phyloP scores from a whole-genome alignment of 345 rosid genomes.

The Eucalyptus albens region DNA sequence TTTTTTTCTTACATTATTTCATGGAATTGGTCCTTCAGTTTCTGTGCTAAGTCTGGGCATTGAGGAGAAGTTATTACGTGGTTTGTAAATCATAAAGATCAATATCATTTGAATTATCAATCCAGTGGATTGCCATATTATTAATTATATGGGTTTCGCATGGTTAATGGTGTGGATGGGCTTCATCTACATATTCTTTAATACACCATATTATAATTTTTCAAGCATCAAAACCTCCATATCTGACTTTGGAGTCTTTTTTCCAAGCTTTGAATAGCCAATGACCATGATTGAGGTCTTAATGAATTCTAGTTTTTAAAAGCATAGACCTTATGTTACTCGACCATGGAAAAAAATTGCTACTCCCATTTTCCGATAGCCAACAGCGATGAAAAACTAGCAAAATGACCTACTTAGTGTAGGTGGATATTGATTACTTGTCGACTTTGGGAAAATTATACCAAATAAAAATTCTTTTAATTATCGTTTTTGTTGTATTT shows the following conservation, averaged over 20 bases:
- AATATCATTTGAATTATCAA: background rate
- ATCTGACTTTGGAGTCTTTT: background rate
- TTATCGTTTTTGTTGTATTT: background rate
- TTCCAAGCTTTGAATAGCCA: background rate
- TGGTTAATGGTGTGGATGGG: background rate
- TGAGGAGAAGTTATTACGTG: background rate
- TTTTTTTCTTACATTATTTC: background rate
- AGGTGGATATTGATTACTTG: background rate
- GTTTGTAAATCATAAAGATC: background rate
- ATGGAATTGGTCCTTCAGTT: background rate
- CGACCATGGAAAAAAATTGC: background rate
- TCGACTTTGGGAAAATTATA: background rate
- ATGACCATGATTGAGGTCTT: background rate
- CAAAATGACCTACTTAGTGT: background rate
- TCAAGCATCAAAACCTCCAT: background rate
- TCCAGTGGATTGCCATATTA: background rate
- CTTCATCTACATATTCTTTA: background rate
- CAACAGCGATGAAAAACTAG: background rate
- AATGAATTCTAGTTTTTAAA: background rate
- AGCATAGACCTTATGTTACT: background rate
- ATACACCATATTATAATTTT: background rate
- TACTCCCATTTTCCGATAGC: too few species aligned
- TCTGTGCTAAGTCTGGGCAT: background rate
- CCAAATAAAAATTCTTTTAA: background rate
- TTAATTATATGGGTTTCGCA: background rate